phyloP scores from a whole-genome alignment of 805 yeast genomes.

The Saccharomyces jurei region DNA sequence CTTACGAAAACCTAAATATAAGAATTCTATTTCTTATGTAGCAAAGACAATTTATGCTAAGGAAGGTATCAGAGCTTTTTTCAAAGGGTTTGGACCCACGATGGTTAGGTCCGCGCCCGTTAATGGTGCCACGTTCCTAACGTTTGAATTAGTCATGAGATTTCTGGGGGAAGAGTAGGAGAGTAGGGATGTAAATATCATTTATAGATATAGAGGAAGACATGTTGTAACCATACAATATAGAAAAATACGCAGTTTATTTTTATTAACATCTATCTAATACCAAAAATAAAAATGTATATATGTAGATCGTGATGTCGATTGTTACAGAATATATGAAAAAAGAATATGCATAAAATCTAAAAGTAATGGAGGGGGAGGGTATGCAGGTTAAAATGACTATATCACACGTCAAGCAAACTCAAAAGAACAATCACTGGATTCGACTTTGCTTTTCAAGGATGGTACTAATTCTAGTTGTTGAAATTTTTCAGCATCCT shows the following conservation, averaged over 20 bases:
- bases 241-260: neutral
- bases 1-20: constrained; percentile 51
- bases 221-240: neutral
- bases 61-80: constrained; percentile 71
- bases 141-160: constrained; percentile 87
- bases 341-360: neutral
- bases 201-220: neutral
- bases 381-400: neutral
- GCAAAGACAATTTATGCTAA: constrained; percentile 42
- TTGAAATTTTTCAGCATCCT: constrained; percentile 67
- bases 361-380: neutral
- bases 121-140: constrained; percentile 92
- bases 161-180: constrained; percentile 33
- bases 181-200: too few relatives aligned
- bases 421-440: constrained; percentile 15
- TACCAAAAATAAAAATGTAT: neutral
- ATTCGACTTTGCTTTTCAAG: constrained; percentile 8
- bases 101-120: constrained; percentile 96
- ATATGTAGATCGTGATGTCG: neutral
- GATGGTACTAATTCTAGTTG: constrained; percentile 50
- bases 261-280: neutral
- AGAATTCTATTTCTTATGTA: constrained; percentile 52
- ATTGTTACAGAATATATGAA: neutral
- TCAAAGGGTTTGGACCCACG: constrained; percentile 88
- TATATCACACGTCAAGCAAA: constrained; percentile 12